These are phyloP conservation scores for Elaeis oleifera DNA, from an alignment of 202 grass and related monocot genomes.

Conservation along the genomic window DNA sequence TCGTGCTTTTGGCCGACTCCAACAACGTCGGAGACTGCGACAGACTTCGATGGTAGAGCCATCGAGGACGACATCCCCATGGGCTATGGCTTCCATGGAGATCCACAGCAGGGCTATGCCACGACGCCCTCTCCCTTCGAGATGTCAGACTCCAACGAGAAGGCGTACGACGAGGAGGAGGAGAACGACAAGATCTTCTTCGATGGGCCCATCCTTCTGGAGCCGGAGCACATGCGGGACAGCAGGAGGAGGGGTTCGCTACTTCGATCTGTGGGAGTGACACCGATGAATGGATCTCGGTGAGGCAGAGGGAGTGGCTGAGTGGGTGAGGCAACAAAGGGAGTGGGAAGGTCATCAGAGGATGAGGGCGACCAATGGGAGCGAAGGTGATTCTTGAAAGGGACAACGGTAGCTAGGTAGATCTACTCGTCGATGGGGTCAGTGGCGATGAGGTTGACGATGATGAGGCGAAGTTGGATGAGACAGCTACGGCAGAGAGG, in stretches of 20 bases:
- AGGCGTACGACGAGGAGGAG: neutral
- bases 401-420: no score
- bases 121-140: slow-evolving; percentile 1
- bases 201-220: slow-evolving; percentile 7
- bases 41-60: neutral
- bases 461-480: no score
- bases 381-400: no score
- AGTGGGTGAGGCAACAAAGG: no score
- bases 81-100: slow-evolving; percentile 1
- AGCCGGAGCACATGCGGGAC: neutral
- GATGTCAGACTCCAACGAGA: slow-evolving; percentile 6
- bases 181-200: slow-evolving; percentile 13
- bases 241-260: slow-evolving; percentile 1
- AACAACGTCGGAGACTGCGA: neutral
- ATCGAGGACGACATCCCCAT: slow-evolving; percentile 6
- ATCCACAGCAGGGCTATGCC: neutral
- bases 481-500: no score
- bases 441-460: no score
- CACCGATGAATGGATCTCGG: neutral
- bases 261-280: neutral
- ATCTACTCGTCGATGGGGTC: no score
- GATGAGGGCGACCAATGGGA: no score
- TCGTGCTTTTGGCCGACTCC: neutral
- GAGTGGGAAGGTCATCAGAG: no score
- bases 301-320: no score